Conservation (phyloP, 192 early-diverging fungal genomes). For the Spinellus fusiger region DNA sequence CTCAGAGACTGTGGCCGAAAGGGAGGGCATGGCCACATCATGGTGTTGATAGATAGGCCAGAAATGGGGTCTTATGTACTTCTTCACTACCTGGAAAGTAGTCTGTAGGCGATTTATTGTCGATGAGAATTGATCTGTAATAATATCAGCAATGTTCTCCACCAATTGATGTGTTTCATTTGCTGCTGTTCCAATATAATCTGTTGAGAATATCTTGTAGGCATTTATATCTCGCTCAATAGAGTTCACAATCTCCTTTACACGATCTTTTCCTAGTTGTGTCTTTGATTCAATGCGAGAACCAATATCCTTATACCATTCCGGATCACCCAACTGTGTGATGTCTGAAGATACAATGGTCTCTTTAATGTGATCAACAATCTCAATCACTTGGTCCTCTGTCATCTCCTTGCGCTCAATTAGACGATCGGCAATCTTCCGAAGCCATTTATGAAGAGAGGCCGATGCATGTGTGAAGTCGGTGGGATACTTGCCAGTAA, state of each 20-base stretch:
- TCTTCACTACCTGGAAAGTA: not conserved
- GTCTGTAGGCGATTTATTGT: not conserved
- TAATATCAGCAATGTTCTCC: not conserved
- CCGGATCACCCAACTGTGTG: not conserved
- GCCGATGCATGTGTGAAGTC: not conserved
- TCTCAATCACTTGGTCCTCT: not conserved
- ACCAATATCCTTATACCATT: not conserved
- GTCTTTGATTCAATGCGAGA: not conserved
- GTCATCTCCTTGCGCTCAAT: not conserved
- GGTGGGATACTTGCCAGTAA: not conserved
- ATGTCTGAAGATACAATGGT: not conserved
- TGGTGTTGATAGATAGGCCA: not conserved
- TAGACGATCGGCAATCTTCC: not conserved
- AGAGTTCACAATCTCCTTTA: not conserved
- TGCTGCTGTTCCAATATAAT: not conserved
- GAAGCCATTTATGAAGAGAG: not conserved
- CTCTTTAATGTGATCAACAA: not conserved
- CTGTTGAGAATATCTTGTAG: not conserved
- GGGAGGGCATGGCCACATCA: too few relatives aligned
- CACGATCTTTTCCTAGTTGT: not conserved
- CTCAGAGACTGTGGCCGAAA: too few relatives aligned
- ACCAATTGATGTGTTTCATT: not conserved
- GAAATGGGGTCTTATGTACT: not conserved
- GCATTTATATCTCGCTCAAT: not conserved
- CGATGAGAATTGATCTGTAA: not conserved